phyloP scores from a whole-genome alignment of 495 filamentous ascomycete species.

The Penicillium manginii region DNA sequence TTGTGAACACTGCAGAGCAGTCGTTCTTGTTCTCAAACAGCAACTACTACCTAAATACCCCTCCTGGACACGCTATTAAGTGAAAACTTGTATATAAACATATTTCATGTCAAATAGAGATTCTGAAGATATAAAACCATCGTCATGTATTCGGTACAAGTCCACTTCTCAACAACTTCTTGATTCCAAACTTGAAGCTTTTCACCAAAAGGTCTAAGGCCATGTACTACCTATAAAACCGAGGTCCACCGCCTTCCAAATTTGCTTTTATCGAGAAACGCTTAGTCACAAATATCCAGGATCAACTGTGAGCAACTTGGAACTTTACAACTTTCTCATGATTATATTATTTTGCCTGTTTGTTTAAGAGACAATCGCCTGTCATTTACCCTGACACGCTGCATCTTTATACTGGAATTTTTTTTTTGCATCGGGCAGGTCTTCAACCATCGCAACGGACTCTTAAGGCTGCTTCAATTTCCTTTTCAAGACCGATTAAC shows the following conservation, averaged over 20 bases:
- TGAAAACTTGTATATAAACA: not conserved
- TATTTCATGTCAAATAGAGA: not conserved
- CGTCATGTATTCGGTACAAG: too few relatives aligned
- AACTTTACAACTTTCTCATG: not conserved
- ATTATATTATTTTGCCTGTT: not conserved
- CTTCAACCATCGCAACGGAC: not conserved
- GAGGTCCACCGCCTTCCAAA: not conserved
- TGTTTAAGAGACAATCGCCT: constrained; percentile 1
- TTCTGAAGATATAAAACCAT: too few relatives aligned
- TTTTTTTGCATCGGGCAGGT: not conserved
- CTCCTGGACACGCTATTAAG: not conserved
- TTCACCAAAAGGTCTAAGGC: too few relatives aligned
- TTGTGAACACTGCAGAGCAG: not conserved
- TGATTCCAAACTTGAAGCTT: too few relatives aligned
- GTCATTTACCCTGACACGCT: not conserved
- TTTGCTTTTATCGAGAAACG: not conserved
- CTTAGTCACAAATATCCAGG: not conserved
- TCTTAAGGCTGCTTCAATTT: too few relatives aligned
- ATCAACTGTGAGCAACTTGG: not conserved
- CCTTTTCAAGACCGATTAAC: too few relatives aligned
- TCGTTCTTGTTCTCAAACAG: not conserved
- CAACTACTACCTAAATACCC: not conserved
- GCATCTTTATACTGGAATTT: not conserved
- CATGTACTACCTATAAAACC: too few relatives aligned
- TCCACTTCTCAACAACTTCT: too few relatives aligned